These are phyloP conservation scores for Pleurotus tuoliensis DNA, from an alignment of 768 basidiomycete species.

Conservation along the genomic window DNA sequence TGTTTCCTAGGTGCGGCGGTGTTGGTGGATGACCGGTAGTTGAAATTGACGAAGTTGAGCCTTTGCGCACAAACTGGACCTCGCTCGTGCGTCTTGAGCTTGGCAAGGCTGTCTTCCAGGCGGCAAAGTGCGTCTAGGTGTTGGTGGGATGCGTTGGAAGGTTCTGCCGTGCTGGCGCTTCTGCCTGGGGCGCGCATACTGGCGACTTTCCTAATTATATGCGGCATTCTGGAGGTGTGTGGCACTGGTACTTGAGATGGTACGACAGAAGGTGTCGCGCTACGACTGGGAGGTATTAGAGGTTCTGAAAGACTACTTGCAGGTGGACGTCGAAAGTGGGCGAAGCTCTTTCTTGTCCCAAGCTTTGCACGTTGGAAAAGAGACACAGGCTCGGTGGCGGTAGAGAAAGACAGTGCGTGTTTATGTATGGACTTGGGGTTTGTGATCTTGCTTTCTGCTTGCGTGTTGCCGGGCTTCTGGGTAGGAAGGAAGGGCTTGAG, in stretches of 20 bases:
- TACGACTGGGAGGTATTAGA: background rate
- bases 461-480: background rate
- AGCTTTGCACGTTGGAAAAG: constrained; percentile 1
- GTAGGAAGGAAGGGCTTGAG: background rate
- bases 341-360: constrained; percentile 5
- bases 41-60: constrained; percentile 10
- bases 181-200: constrained; percentile 27
- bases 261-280: background rate
- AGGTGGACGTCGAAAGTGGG: constrained; percentile 2
- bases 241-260: constrained; percentile 1
- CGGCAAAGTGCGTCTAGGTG: constrained; percentile 25
- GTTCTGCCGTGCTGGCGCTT: constrained; percentile 3
- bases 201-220: constrained; percentile 32
- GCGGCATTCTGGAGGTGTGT: constrained; percentile 18
- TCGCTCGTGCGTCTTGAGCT: constrained; percentile 26
- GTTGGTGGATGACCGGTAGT: constrained; percentile 14
- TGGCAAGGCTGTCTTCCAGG: constrained; percentile 28
- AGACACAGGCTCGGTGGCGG: background rate
- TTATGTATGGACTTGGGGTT: background rate
- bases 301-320: constrained; percentile 1
- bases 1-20: background rate
- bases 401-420: background rate
- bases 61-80: constrained; percentile 19
- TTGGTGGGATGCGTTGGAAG: constrained; percentile 13
- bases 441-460: background rate